Evolutionary conservation across 768 basidiomycete genomes (phyloP).

Genomic region (Tubosaeta sp.): DNA sequence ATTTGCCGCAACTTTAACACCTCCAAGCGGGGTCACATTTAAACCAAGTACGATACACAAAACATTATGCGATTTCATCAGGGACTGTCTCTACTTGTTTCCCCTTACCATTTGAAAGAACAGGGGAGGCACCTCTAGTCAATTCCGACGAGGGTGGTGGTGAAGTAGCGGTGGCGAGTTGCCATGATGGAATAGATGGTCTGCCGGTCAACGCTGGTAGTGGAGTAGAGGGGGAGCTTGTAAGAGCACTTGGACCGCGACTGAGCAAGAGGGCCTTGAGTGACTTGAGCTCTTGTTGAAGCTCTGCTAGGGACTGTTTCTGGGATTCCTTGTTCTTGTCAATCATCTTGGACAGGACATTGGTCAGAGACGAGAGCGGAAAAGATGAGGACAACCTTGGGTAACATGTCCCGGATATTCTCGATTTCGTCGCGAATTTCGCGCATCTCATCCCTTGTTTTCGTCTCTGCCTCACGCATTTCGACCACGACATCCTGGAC

Average conservation of each 20-base stretch:
- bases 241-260: slow-evolving; percentile 48
- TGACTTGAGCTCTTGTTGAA: slow-evolving; percentile 93
- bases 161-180: slow-evolving; percentile 49
- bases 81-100: slow-evolving; percentile 43
- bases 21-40: background rate
- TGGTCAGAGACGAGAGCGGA: background rate
- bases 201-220: slow-evolving; percentile 47
- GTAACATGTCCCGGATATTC: slow-evolving; percentile 86
- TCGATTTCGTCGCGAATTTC: slow-evolving; percentile 91
- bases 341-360: slow-evolving; percentile 63
- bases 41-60: slow-evolving; percentile 2
- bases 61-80: slow-evolving; percentile 18
- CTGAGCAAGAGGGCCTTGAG: slow-evolving; percentile 85
- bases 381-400: slow-evolving; percentile 57
- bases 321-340: slow-evolving; percentile 89
- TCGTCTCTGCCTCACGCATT: slow-evolving; percentile 73
- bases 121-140: slow-evolving; percentile 1
- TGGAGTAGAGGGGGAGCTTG: slow-evolving; percentile 50
- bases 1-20: background rate
- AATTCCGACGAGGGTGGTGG: slow-evolving; percentile 17
- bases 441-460: slow-evolving; percentile 82
- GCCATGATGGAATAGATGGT: slow-evolving; percentile 89
- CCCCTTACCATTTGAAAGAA: slow-evolving; percentile 47
- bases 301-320: slow-evolving; percentile 73
- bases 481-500: slow-evolving; percentile 70